These are phyloP conservation scores for Chlorophyllum brunneum DNA, from an alignment of 768 basidiomycete genomes.

Conservation along the genomic window DNA sequence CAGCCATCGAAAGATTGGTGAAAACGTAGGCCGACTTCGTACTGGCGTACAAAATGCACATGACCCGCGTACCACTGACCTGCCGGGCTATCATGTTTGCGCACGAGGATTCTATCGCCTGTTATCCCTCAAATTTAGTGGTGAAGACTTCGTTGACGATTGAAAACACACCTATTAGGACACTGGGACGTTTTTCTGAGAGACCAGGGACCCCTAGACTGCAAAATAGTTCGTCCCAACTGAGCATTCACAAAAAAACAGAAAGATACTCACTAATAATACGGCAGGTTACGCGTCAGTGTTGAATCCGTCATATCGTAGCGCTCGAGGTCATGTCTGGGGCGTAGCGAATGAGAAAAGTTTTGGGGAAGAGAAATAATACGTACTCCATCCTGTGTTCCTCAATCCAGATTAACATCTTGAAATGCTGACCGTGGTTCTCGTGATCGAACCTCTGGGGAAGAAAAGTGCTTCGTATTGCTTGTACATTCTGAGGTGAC, in stretches of 20 bases:
- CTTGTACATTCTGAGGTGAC: slow-evolving; percentile 22
- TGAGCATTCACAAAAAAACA: background rate
- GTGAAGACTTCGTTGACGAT: background rate
- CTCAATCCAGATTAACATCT: slow-evolving; percentile 52
- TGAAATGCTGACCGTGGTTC: slow-evolving; percentile 44
- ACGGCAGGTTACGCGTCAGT: slow-evolving; percentile 24
- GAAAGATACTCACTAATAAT: slow-evolving; percentile 38
- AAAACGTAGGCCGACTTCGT: slow-evolving; percentile 52
- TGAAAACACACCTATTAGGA: slow-evolving; percentile 41
- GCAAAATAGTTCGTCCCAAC: background rate
- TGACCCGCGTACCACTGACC: slow-evolving; percentile 58
- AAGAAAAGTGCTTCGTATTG: slow-evolving; percentile 32
- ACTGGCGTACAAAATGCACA: slow-evolving; percentile 47
- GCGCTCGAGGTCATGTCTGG: slow-evolving; percentile 36
- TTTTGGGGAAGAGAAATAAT: background rate
- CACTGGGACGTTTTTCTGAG: slow-evolving; percentile 54
- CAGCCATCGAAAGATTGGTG: slow-evolving; percentile 37
- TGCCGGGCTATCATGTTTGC: slow-evolving; percentile 29
- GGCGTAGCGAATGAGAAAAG: background rate
- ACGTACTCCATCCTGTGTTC: slow-evolving; percentile 41
- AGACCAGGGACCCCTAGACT: slow-evolving; percentile 39
- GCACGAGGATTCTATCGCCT: slow-evolving; percentile 56
- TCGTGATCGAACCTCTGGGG: slow-evolving; percentile 32
- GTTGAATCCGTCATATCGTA: slow-evolving; percentile 32
- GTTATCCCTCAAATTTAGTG: background rate